These are phyloP conservation scores for Glycine latifolia DNA, from an alignment of 306 rosid genomes.

Conservation along the genomic window DNA sequence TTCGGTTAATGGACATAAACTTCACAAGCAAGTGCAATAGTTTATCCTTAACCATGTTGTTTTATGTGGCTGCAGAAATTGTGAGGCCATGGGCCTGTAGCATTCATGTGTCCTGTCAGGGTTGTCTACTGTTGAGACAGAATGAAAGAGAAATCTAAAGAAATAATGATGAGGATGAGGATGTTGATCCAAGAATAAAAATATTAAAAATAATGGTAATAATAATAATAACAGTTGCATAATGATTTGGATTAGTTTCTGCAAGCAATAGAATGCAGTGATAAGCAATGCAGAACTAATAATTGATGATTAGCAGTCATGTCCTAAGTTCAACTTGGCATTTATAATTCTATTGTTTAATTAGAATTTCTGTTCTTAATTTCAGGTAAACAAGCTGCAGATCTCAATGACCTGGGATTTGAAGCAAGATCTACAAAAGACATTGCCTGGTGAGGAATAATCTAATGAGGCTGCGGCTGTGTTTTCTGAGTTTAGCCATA, in stretches of 20 bases:
- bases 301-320: constrained; percentile 9
- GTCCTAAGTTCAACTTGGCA: background rate
- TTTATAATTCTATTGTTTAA: background rate
- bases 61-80: constrained; percentile 9
- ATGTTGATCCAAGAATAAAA: background rate
- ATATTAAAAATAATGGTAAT: background rate
- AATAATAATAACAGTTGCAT: constrained; percentile 1
- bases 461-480: constrained; percentile 25
- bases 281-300: background rate
- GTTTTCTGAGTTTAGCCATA: constrained; percentile 25
- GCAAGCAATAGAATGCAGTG: constrained; percentile 13
- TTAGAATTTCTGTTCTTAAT: constrained; percentile 21
- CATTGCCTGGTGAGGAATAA: constrained; percentile 79
- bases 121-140: constrained; percentile 22
- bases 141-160: constrained; percentile 13
- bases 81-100: background rate
- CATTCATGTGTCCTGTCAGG: constrained; percentile 6
- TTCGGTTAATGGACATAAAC: constrained; percentile 25
- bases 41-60: constrained; percentile 22
- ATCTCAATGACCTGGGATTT: constrained; percentile 63
- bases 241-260: constrained; percentile 5
- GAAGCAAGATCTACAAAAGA: constrained; percentile 87
- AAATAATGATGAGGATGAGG: background rate
- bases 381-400: constrained; percentile 55
- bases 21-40: constrained; percentile 12